Base-by-base conservation (phyloP, 108 stramenopile species). In the Pseudonitzschia multiseries region DNA sequence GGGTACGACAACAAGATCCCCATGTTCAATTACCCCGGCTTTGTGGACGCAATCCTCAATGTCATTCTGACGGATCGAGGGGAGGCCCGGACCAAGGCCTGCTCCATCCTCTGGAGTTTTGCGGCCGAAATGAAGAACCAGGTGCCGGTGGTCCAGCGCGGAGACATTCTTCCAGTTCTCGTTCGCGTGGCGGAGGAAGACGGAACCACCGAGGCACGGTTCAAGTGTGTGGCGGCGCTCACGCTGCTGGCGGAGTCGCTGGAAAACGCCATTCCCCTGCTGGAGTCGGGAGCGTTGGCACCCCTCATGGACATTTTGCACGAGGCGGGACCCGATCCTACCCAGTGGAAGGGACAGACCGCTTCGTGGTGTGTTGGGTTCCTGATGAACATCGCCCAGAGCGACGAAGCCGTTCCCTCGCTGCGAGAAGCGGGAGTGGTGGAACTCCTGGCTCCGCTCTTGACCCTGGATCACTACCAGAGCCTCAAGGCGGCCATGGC, bases 1-100 rank as follows among this genome's bases (percentile, higher is more conserved):
- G 94, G 94, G 9, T 95, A 95, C 75, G 94, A 95, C 80, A 95
- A 95, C 79, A 95, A 95, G 89, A 95, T 95, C 64, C 90, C 94
- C 46, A 95, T 95, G 94, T 95, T 95, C 69, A 73, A 82, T 69
- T 95, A 92, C 69, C 91, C 94, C 18, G 91, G 94, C 24, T 95
- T 95, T 79, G 94, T 95, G 24, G 91, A 89, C 76, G 68, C 85
- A 31, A 95, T 95, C 56, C 74, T 95, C 52, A 86, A 87, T 57
- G 94, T 95, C 60, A 93, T 95, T 76, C 81, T 86, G 72, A 89
- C 91, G 0, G 94, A 95, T 65, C 84, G 75, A 43, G 94, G 86
- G 27, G 94, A 95, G 70, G 91, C 91, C 3, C 78, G 94, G 44
- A 95, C 94, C 29, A 95, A 95, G 79, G 94, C 94, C 24, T 95